Percentiles rank a stretch among this genome's conserved stretches.
Conservation (phyloP, 106 monocot species). For the Chionographis japonica region DNA sequence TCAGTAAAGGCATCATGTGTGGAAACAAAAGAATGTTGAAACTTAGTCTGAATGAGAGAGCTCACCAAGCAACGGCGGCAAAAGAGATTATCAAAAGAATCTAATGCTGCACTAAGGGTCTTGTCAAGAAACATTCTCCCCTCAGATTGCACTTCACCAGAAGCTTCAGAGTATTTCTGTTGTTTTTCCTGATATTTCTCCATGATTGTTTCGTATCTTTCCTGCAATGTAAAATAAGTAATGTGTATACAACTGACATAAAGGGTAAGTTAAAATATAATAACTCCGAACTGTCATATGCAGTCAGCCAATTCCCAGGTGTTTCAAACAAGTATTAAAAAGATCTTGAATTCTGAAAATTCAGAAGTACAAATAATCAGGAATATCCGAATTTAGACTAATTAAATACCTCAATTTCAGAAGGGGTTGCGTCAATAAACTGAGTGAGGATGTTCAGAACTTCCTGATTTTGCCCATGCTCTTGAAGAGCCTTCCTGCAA, state of each 20-base stretch:
- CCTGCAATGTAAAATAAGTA: conserved; percentile 30
- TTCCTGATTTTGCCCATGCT: conserved; percentile 61
- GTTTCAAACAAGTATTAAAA: not conserved
- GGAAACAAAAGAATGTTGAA: not conserved
- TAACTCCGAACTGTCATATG: no score
- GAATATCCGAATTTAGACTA: not conserved
- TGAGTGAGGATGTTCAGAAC: conserved; percentile 52
- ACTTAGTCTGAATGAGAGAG: not conserved
- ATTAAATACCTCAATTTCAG: conserved; percentile 67
- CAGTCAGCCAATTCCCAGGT: no score
- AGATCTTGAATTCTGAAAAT: not conserved
- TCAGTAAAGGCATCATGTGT: not conserved
- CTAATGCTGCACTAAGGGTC: conserved; percentile 72
- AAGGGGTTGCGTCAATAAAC: conserved; percentile 56
- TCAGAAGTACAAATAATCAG: not conserved
- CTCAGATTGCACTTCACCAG: conserved; percentile 21
- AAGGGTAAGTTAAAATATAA: no score
- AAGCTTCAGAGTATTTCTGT: conserved; percentile 22
- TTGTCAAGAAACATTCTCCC: conserved; percentile 45
- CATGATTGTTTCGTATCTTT: conserved; percentile 64
- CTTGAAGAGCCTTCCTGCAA: conserved; percentile 71
- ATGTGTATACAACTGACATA: not conserved
- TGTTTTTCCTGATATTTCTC: conserved; percentile 37
- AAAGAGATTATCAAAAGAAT: conserved; percentile 97
- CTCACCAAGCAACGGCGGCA: conserved; percentile 93